Evolutionary conservation across 768 basidiomycete genomes (phyloP).

Genomic region (Termitomyces sp.): DNA sequence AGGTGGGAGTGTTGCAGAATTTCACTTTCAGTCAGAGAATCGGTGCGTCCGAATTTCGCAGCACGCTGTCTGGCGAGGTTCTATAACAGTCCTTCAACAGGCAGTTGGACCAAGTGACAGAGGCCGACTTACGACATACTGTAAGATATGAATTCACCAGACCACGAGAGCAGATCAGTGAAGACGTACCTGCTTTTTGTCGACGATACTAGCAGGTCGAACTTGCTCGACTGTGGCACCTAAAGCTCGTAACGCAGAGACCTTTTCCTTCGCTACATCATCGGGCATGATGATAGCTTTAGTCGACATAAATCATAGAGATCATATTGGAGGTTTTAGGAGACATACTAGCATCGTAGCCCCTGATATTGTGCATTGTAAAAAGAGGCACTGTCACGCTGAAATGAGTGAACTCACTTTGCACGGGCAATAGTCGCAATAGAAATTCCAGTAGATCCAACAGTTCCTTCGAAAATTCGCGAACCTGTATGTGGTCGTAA

Average conservation of each 20-base stretch:
- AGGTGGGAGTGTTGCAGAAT: conserved; percentile 24
- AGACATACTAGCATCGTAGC: conserved; percentile 79
- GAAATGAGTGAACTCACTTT: conserved; percentile 46
- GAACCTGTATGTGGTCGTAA: conserved; percentile 86
- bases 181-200: conserved; percentile 81
- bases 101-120: neutral
- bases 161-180: neutral
- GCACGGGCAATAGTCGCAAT: conserved; percentile 91
- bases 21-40: conserved; percentile 27
- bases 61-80: conserved; percentile 88
- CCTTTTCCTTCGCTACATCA: conserved; percentile 89
- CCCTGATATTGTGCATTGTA: conserved; percentile 41
- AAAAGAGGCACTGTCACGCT: neutral
- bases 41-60: conserved; percentile 59
- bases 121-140: conserved; percentile 63
- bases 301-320: neutral
- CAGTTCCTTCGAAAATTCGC: conserved; percentile 95
- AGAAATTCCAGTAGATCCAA: conserved; percentile 94
- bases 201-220: conserved; percentile 93
- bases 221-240: conserved; percentile 91
- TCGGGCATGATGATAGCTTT: conserved; percentile 89
- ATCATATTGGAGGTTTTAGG: neutral
- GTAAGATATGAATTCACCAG: conserved; percentile 4
- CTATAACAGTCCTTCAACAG: conserved; percentile 34
- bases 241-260: conserved; percentile 75